A percentile compares a stretch with the other conserved stretches of the same genome.
phyloP scores from a whole-genome alignment of 2,329 filamentous ascomycete genomes.

The Hypomyces rosellus region DNA sequence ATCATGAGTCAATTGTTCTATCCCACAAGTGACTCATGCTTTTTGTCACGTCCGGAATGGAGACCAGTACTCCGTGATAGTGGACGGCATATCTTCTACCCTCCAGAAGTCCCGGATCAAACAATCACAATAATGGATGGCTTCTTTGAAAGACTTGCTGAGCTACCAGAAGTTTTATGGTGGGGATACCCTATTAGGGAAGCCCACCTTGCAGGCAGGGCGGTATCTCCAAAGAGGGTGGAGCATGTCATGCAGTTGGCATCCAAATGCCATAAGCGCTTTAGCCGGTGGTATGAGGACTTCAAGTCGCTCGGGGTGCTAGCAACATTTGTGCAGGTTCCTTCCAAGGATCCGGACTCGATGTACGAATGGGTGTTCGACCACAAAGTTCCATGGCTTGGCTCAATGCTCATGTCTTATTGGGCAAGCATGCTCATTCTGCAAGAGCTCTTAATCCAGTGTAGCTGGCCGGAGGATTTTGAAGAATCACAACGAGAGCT shows the following conservation, averaged over 20 bases:
- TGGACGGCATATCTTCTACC: constrained; percentile 21
- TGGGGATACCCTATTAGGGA: constrained; percentile 20
- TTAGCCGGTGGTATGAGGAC: constrained; percentile 27
- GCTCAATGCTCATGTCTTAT: constrained; percentile 29
- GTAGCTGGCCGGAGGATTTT: constrained; percentile 22
- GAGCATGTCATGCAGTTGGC: constrained; percentile 23
- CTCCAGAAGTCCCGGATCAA: constrained; percentile 16
- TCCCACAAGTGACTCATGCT: constrained; percentile 27
- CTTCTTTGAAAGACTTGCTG: constrained; percentile 29
- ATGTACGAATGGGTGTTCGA: constrained; percentile 27
- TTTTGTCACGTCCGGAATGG: constrained; percentile 31
- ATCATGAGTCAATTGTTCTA: constrained; percentile 35
- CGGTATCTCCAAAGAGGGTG: constrained; percentile 23
- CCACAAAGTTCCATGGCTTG: constrained; percentile 27
- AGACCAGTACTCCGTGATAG: constrained; percentile 25
- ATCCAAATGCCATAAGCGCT: constrained; percentile 22
- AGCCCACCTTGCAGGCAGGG: constrained; percentile 18
- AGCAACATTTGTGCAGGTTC: constrained; percentile 18
- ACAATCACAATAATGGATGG: constrained; percentile 24
- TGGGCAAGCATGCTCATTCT: constrained; percentile 36
- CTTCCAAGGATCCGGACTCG: constrained; percentile 24
- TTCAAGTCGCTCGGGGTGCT: constrained; percentile 16
- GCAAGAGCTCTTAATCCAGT: constrained; percentile 31
- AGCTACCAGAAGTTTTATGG: constrained; percentile 28
- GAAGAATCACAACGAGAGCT: constrained; percentile 21